Evolutionary conservation across 192 early-diverging fungal genomes (phyloP).

Genomic region (Coemansia sp.): DNA sequence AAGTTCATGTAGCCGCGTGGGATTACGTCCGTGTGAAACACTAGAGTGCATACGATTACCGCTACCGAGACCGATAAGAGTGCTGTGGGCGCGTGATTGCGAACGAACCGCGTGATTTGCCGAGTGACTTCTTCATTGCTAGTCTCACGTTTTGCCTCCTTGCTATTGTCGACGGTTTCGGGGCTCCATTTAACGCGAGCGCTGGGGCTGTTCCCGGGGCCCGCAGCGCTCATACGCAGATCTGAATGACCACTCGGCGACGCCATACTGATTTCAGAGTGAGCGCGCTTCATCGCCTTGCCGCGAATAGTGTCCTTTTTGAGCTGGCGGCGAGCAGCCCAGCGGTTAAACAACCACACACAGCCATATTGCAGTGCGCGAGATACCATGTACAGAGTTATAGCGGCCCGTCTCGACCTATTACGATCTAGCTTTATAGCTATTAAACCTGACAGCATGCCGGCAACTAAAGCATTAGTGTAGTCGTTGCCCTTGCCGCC

Average conservation of each 20-base stretch:
- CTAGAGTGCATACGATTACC: slow-evolving; percentile 54
- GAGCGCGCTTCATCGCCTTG: slow-evolving; percentile 38
- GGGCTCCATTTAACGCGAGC: slow-evolving; percentile 20
- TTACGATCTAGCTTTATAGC: slow-evolving; percentile 65
- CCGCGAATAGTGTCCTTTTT: slow-evolving; percentile 29
- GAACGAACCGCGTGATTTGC: slow-evolving; percentile 6
- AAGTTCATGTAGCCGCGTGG: slow-evolving; percentile 63
- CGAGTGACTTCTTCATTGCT: background rate
- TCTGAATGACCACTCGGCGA: background rate
- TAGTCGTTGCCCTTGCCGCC: slow-evolving; percentile 57
- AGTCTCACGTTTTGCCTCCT: slow-evolving; percentile 10
- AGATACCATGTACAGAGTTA: slow-evolving; percentile 67
- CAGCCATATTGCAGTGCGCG: slow-evolving; percentile 65
- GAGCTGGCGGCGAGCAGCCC: slow-evolving; percentile 37
- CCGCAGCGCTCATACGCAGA: slow-evolving; percentile 13
- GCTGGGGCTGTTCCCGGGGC: background rate
- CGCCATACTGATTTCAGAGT: slow-evolving; percentile 18
- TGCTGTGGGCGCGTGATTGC: slow-evolving; percentile 34
- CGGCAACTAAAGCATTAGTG: slow-evolving; percentile 68
- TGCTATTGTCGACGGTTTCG: slow-evolving; percentile 17
- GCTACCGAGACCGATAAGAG: slow-evolving; percentile 33
- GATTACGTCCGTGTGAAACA: slow-evolving; percentile 62
- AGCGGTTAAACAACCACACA: slow-evolving; percentile 65
- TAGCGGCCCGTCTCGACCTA: slow-evolving; percentile 61
- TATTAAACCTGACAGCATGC: slow-evolving; percentile 62